Evolutionary conservation across 108 stramenopile genomes (phyloP), one percentile per base, ranked within the genome.

Genomic region (Epithemia pelagica): DNA sequence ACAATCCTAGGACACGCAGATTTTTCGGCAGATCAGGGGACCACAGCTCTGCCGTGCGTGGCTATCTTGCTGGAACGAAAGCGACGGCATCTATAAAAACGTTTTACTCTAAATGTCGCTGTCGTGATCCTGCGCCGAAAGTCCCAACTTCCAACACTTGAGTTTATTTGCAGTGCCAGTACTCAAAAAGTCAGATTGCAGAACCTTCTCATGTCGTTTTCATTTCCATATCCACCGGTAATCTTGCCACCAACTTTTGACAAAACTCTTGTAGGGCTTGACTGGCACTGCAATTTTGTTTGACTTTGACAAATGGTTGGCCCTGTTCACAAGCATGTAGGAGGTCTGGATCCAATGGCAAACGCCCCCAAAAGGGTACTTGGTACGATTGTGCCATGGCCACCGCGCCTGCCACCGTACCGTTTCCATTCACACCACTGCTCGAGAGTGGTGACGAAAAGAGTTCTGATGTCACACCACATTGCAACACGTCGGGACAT

Each of bases 341-440:
- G 20, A 99, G 68, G 57, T 91, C 88, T 0, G 97, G 94, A 82
- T 99, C 99, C 67, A 99, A 69, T 0, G 98, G 97, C 24, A 99
- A 29, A 25, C 71, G 67, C 29, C 98, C 98, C 58, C 97, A 84
- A 67, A 92, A 96, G 1, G 96, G 96, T 1, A 97, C 92, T 8
- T 77, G 64, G 70, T 93, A 96, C 55, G 85, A 69, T 32, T 71
- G 72, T 3, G 97, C 95, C 98, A 99, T 98, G 25, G 78, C 91
- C 30, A 71, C 65, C 0, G 96, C 94, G 2, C 97, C 96, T 32
- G 65, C 70, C 33, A 54, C 54, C n/a, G 71, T 70, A n/a, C 70
- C 37, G n/a, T n/a, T n/a, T 20, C 80, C 90, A 30, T 65, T 72
- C 1, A 86, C 33, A 15, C 37, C 37, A 46, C 15, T 15, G 10